These are phyloP conservation scores for Coniochaeta sp. DNA, from an alignment of 2,329 filamentous ascomycete genomes.

Conservation along the genomic window DNA sequence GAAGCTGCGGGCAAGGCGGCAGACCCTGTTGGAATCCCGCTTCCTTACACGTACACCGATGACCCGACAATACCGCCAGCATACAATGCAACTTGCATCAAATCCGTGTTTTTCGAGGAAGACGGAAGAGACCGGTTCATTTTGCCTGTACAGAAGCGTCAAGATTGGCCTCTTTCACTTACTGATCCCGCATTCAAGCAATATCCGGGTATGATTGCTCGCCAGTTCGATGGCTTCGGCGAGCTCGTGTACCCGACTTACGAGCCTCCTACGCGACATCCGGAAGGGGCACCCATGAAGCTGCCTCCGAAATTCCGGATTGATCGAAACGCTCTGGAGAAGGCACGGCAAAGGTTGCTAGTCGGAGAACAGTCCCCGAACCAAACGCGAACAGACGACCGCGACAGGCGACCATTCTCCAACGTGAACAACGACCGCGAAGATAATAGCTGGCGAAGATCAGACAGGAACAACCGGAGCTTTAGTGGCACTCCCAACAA, in stretches of 20 bases:
- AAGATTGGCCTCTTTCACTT: conserved; percentile 30
- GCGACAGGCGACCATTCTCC: not conserved
- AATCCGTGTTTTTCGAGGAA: conserved; percentile 35
- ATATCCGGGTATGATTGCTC: conserved; percentile 17
- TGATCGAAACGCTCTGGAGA: not conserved
- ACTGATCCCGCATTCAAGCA: conserved; percentile 35
- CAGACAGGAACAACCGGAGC: not conserved
- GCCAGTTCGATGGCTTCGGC: conserved; percentile 12
- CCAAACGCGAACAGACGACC: not conserved
- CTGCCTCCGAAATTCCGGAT: conserved; percentile 10
- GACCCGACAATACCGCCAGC: conserved; percentile 37
- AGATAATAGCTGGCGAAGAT: not conserved
- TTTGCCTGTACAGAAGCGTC: conserved; percentile 31
- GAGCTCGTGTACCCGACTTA: conserved; percentile 19
- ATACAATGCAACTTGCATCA: conserved; percentile 33
- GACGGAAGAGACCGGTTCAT: conserved; percentile 34
- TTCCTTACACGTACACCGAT: conserved; percentile 33
- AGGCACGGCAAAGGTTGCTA: not conserved
- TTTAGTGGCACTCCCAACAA: not conserved
- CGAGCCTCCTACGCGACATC: conserved; percentile 8
- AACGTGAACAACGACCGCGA: not conserved
- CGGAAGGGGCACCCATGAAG: conserved; percentile 10
- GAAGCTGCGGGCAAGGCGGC: conserved; percentile 27
- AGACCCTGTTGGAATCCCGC: conserved; percentile 40
- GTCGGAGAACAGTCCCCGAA: not conserved